phyloP scores from a whole-genome alignment of 2,329 filamentous ascomycete species.

The Tolypocladium amazonense region DNA sequence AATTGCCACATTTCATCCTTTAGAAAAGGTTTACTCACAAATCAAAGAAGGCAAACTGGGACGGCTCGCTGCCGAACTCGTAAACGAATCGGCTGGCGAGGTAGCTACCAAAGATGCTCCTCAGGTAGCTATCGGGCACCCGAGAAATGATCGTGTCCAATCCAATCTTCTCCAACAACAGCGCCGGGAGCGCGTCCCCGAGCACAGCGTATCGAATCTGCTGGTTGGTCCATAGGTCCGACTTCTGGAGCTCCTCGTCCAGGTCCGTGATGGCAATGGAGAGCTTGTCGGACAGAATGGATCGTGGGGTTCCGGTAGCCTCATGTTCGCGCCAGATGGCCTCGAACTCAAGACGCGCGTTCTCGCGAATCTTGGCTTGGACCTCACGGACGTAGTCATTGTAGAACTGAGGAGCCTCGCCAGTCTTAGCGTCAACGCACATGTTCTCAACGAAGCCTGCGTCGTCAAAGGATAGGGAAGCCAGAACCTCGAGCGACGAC shows the following conservation, averaged over 20 bases:
- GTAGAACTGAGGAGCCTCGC: constrained; percentile 81
- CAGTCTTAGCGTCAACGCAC: constrained; percentile 62
- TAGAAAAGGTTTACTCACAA: constrained; percentile 54
- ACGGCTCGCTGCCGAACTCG: constrained; percentile 82
- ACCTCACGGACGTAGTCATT: constrained; percentile 85
- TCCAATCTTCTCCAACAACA: constrained; percentile 82
- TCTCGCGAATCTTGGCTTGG: constrained; percentile 81
- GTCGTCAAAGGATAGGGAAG: constrained; percentile 90
- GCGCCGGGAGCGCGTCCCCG: constrained; percentile 71
- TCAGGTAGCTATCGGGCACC: constrained; percentile 84
- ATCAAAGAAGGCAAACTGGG: constrained; percentile 96
- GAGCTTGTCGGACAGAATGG: constrained; percentile 83
- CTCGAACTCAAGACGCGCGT: constrained; percentile 90
- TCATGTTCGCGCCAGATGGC: constrained; percentile 95
- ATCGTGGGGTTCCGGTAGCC: constrained; percentile 66
- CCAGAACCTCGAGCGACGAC: constrained; percentile 90
- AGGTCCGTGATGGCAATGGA: constrained; percentile 90
- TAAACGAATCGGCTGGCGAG: constrained; percentile 94
- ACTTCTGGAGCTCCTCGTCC: constrained; percentile 91
- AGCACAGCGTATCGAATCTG: constrained; percentile 69
- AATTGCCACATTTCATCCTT: neutral
- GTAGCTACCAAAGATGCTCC: constrained; percentile 93
- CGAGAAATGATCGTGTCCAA: constrained; percentile 77
- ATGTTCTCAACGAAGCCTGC: constrained; percentile 82
- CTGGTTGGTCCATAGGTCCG: constrained; percentile 80